Evolutionary conservation across 129 eudicot species (phyloP).

Genomic region (Deinandra increscens): DNA sequence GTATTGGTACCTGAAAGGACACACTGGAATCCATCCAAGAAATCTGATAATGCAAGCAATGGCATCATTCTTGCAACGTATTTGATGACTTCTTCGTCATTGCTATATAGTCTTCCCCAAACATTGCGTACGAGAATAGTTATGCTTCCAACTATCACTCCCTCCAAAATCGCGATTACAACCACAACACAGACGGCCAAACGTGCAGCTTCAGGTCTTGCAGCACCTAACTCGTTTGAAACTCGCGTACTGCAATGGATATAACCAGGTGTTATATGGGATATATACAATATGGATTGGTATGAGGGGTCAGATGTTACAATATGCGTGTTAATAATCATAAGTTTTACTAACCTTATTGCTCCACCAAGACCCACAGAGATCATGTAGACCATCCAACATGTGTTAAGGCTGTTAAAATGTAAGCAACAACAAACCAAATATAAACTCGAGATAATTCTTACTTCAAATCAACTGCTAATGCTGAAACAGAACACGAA

Average conservation of each 20-base stretch:
- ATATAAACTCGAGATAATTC: neutral
- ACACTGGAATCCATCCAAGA: slow-evolving; percentile 71
- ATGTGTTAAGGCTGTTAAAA: slow-evolving; percentile 65
- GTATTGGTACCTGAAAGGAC: slow-evolving; percentile 50
- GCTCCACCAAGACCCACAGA: slow-evolving; percentile 83
- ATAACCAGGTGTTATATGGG: slow-evolving; percentile 18
- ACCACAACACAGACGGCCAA: slow-evolving; percentile 52
- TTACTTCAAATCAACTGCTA: neutral
- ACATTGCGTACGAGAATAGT: slow-evolving; percentile 57
- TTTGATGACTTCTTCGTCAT: slow-evolving; percentile 51
- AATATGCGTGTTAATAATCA: neutral
- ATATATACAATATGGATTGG: neutral
- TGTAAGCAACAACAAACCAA: neutral
- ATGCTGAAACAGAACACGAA: neutral
- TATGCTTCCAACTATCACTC: slow-evolving; percentile 39
- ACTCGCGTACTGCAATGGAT: slow-evolving; percentile 56
- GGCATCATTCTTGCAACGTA: slow-evolving; percentile 66
- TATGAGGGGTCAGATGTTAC: too few relatives aligned
- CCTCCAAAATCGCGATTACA: slow-evolving; percentile 52
- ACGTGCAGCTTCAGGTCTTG: slow-evolving; percentile 51
- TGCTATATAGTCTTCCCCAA: slow-evolving; percentile 78
- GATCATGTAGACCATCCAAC: slow-evolving; percentile 85
- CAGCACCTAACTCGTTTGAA: slow-evolving; percentile 75
- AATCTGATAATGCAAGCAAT: slow-evolving; percentile 58
- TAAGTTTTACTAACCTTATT: slow-evolving; percentile 50